These are phyloP conservation scores for Aspergillus vadensis DNA, from an alignment of 2,329 filamentous ascomycete genomes.

Conservation along the genomic window DNA sequence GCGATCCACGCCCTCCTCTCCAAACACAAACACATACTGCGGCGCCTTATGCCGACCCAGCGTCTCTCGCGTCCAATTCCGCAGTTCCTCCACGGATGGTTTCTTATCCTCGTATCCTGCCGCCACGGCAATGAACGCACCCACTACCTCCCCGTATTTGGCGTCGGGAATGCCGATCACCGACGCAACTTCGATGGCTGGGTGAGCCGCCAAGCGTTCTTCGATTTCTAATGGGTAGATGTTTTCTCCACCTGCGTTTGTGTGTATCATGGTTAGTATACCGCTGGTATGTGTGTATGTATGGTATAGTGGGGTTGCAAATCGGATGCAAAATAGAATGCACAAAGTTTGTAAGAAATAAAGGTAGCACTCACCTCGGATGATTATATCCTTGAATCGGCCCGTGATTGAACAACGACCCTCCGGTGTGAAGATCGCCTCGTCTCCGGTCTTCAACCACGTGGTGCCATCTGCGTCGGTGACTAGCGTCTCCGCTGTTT, in stretches of 20 bases:
- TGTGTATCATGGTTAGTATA: not conserved
- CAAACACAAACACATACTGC: conserved; percentile 74
- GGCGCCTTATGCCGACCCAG: conserved; percentile 71
- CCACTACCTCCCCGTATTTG: conserved; percentile 74
- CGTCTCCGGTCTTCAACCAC: conserved; percentile 68
- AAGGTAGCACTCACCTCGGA: conserved; percentile 54
- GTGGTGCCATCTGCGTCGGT: conserved; percentile 60
- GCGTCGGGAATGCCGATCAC: conserved; percentile 70
- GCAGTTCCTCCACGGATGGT: conserved; percentile 58
- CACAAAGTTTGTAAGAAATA: too few species aligned
- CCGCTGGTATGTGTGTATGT: not conserved
- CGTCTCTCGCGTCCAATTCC: conserved; percentile 62
- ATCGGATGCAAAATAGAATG: not conserved
- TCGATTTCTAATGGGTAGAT: conserved; percentile 75
- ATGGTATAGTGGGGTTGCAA: not conserved
- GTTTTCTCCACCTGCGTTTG: conserved; percentile 64
- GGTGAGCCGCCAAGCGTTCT: conserved; percentile 68
- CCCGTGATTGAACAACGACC: conserved; percentile 75
- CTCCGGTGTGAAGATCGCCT: conserved; percentile 54
- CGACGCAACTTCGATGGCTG: conserved; percentile 63
- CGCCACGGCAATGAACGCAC: conserved; percentile 56
- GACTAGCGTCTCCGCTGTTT: conserved; percentile 71
- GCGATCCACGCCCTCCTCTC: conserved; percentile 56
- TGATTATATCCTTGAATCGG: conserved; percentile 78
- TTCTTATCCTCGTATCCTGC: conserved; percentile 29